Conservation (phyloP, 2,329 filamentous ascomycete species). For the Aureobasidium musti region DNA sequence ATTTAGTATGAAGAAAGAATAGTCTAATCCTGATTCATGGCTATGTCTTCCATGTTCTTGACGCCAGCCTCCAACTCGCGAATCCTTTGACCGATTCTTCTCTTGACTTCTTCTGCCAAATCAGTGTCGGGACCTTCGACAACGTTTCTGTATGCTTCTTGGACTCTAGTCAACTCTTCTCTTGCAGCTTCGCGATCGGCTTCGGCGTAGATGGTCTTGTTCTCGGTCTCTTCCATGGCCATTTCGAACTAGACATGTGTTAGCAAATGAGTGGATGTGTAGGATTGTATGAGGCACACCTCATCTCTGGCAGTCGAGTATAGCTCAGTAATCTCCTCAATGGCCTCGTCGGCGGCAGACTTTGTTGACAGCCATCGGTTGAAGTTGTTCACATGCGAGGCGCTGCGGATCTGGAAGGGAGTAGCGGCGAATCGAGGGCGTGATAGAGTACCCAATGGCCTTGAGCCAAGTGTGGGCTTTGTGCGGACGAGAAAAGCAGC, state of each 20-base stretch:
- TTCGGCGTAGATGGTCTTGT: slow-evolving; percentile 58
- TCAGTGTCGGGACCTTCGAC: slow-evolving; percentile 47
- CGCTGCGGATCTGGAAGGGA: slow-evolving; percentile 31
- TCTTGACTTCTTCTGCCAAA: slow-evolving; percentile 54
- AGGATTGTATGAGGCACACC: slow-evolving; percentile 1
- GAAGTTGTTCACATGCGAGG: slow-evolving; percentile 36
- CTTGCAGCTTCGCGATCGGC: slow-evolving; percentile 57
- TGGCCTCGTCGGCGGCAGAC: slow-evolving; percentile 42
- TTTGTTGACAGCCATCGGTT: slow-evolving; percentile 38
- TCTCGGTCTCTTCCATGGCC: slow-evolving; percentile 55
- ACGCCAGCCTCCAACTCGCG: slow-evolving; percentile 57
- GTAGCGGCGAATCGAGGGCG: slow-evolving; percentile 23
- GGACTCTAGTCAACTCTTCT: slow-evolving; percentile 54
- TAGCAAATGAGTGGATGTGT: too few species aligned
- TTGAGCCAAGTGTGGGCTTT: slow-evolving; percentile 30
- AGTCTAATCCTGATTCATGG: slow-evolving; percentile 50
- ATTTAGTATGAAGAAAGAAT: neutral
- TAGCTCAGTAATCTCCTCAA: slow-evolving; percentile 48
- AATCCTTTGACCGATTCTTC: slow-evolving; percentile 54
- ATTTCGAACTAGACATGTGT: slow-evolving; percentile 56
- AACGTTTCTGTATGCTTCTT: slow-evolving; percentile 50
- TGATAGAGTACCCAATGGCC: slow-evolving; percentile 30
- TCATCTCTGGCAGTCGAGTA: slow-evolving; percentile 45
- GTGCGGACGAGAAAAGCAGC: slow-evolving; percentile 30
- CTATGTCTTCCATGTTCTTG: slow-evolving; percentile 54